These are phyloP conservation scores for Ocimum tenuiflorum DNA, from an alignment of 257 asterid genomes.

Conservation along the genomic window DNA sequence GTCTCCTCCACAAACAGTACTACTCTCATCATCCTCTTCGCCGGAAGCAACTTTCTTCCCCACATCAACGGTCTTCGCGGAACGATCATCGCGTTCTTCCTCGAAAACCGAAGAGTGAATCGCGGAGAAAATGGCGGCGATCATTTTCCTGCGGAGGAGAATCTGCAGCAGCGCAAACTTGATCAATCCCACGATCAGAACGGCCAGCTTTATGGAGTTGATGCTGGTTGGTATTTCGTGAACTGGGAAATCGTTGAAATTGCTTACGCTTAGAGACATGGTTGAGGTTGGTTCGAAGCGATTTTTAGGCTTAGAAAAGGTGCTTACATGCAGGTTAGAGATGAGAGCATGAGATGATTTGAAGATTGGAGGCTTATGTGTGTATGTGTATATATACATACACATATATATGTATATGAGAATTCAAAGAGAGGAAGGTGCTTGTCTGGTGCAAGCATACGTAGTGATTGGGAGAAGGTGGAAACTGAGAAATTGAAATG, in stretches of 20 bases:
- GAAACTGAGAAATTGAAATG: neutral
- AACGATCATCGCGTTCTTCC: neutral
- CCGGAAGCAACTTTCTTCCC: neutral
- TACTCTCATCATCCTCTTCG: conserved; percentile 16
- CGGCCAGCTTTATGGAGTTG: conserved; percentile 18
- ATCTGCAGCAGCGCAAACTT: conserved; percentile 26
- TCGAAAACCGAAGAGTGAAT: neutral
- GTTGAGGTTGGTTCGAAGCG: neutral
- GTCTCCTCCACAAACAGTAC: conserved; percentile 34
- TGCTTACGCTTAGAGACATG: conserved; percentile 28
- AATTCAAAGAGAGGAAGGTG: conserved; percentile 19
- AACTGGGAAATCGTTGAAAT: conserved; percentile 27
- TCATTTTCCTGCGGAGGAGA: conserved; percentile 23
- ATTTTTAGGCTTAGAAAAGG: too few species aligned
- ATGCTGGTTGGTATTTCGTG: conserved; percentile 20
- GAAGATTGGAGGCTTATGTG: too few species aligned
- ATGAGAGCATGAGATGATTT: neutral
- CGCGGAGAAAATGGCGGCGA: conserved; percentile 18
- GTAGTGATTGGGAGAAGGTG: neutral
- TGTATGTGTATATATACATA: too few species aligned
- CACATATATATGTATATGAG: neutral
- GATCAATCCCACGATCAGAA: conserved; percentile 28
- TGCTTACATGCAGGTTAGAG: neutral
- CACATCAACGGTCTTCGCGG: neutral
- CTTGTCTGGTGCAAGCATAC: conserved; percentile 19